A percentile compares a stretch with the other conserved stretches of the same genome.
Conservation (phyloP, 768 basidiomycete genomes). For the Boletus rubroflammeus region DNA sequence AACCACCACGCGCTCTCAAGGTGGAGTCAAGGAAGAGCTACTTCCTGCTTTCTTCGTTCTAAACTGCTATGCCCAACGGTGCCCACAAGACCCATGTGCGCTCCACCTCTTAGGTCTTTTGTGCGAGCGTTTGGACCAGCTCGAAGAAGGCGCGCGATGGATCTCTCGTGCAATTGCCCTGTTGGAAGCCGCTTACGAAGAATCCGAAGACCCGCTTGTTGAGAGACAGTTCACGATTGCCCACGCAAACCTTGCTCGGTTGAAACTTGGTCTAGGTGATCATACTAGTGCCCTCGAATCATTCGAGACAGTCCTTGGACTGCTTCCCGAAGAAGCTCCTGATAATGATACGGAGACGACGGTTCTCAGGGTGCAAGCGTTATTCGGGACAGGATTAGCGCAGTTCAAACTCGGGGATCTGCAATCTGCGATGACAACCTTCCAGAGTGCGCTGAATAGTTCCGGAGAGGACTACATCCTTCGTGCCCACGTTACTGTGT, state of each 20-base stretch:
- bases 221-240: slow-evolving; percentile 81
- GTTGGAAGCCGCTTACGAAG: slow-evolving; percentile 87
- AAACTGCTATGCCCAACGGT: slow-evolving; percentile 65
- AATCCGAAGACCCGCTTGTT: slow-evolving; percentile 71
- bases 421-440: slow-evolving; percentile 56
- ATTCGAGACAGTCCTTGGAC: slow-evolving; percentile 67
- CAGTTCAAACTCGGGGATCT: slow-evolving; percentile 62
- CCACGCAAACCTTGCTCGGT: slow-evolving; percentile 75
- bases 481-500: slow-evolving; percentile 66
- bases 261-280: slow-evolving; percentile 59
- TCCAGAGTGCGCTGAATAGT: slow-evolving; percentile 64
- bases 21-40: slow-evolving; percentile 43
- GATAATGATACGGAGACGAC: slow-evolving; percentile 32
- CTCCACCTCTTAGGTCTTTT: slow-evolving; percentile 82
- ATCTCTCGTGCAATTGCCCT: slow-evolving; percentile 62
- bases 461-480: slow-evolving; percentile 46
- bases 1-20: slow-evolving; percentile 10
- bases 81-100: slow-evolving; percentile 67
- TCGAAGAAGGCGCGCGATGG: slow-evolving; percentile 53
- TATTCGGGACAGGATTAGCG: slow-evolving; percentile 71
- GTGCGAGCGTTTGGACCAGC: slow-evolving; percentile 78
- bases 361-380: slow-evolving; percentile 55
- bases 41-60: slow-evolving; percentile 80
- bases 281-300: slow-evolving; percentile 61
- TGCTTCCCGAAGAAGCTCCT: slow-evolving; percentile 52